Evolutionary conservation across 106 monocot species (phyloP).

Genomic region (Dendrobium huoshanense): DNA sequence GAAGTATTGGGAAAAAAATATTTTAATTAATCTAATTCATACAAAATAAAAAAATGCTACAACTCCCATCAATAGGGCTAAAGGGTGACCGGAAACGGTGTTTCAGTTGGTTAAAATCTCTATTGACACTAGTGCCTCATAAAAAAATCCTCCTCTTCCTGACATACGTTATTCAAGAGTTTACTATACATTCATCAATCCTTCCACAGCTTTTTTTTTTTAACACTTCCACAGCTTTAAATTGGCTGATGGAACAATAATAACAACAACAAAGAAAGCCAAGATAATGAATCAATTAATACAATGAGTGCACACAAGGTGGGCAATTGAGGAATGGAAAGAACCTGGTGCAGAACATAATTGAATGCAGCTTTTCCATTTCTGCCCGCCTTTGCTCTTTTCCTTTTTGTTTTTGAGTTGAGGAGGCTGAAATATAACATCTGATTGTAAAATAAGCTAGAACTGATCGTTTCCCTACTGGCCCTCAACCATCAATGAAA

Average conservation of each 20-base stretch:
- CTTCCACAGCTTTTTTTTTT: too few relatives aligned
- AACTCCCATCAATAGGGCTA: too few relatives aligned
- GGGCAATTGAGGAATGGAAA: not conserved
- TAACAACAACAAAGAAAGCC: not conserved
- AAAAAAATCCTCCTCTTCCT: not conserved
- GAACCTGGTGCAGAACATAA: not conserved
- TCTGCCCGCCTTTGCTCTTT: too few relatives aligned
- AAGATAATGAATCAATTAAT: not conserved
- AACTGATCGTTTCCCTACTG: slow-evolving; percentile 9
- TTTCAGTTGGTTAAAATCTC: not conserved
- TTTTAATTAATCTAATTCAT: too few relatives aligned
- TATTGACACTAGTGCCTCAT: not conserved
- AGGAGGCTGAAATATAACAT: not conserved
- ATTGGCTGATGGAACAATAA: too few relatives aligned
- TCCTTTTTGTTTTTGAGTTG: not conserved
- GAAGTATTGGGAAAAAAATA: too few relatives aligned
- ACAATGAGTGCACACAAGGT: not conserved
- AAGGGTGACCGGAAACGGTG: too few relatives aligned
- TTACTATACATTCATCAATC: too few relatives aligned
- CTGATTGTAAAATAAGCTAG: not conserved
- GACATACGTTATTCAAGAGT: too few relatives aligned
- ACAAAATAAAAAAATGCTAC: too few relatives aligned
- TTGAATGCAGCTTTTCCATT: too few relatives aligned
- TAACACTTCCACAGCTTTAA: too few relatives aligned
- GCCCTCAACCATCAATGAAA: slow-evolving; percentile 55